Evolutionary conservation across 225 moss, liverwort and hornwort species (phyloP).

Genomic region (Straminergon stramineum): DNA sequence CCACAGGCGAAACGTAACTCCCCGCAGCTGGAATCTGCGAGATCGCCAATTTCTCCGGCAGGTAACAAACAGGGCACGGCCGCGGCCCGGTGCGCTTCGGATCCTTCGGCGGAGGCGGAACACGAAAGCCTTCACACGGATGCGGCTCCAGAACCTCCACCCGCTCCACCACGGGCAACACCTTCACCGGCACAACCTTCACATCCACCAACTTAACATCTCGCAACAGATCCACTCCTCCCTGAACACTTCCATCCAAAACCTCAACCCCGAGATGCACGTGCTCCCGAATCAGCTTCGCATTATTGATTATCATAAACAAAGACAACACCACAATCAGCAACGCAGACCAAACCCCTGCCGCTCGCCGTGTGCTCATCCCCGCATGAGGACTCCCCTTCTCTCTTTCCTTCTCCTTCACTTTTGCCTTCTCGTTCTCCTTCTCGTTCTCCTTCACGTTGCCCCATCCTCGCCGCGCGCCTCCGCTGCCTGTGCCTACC

Average conservation of each 20-base stretch:
- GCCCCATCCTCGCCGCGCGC: slow-evolving; percentile 6
- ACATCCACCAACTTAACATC: not conserved
- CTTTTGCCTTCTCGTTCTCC: not conserved
- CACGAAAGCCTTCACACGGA: slow-evolving; percentile 51
- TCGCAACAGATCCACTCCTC: not conserved
- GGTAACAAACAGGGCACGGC: slow-evolving; percentile 91
- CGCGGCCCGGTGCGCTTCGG: slow-evolving; percentile 87
- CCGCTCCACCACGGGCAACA: not conserved
- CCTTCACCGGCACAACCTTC: not conserved
- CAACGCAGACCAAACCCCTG: slow-evolving; percentile 50
- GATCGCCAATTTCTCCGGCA: slow-evolving; percentile 49
- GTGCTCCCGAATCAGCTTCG: slow-evolving; percentile 49
- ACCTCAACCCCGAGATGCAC: slow-evolving; percentile 14
- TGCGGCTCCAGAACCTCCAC: slow-evolving; percentile 5
- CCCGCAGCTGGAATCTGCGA: slow-evolving; percentile 48
- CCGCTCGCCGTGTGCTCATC: not conserved
- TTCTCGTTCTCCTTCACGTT: not conserved
- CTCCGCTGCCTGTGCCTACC: not conserved
- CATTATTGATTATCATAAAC: slow-evolving; percentile 67
- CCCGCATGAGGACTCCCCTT: not conserved
- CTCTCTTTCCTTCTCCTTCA: not conserved
- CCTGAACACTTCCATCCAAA: not conserved
- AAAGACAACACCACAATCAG: slow-evolving; percentile 34
- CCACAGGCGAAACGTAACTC: slow-evolving; percentile 17
- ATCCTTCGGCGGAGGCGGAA: slow-evolving; percentile 61